Percentiles rank a stretch among this genome's conserved stretches.
phyloP scores from a whole-genome alignment of 768 basidiomycete genomes.

The Dendrothele bispora region DNA sequence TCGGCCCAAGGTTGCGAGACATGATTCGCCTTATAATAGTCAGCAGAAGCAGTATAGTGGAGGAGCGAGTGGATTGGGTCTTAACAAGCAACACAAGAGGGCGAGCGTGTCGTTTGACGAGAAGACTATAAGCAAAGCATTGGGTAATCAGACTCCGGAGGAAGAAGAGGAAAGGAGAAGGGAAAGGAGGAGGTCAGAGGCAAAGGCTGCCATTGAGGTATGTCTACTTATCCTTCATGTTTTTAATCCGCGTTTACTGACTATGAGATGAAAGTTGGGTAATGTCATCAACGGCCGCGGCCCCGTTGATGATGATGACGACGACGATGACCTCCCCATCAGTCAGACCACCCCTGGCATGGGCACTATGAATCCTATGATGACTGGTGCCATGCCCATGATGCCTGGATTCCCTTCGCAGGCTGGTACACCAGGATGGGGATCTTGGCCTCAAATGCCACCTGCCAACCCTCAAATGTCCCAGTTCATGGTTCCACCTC shows the following conservation, averaged over 20 bases:
- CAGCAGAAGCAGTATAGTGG: conserved; percentile 27
- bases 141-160: conserved; percentile 38
- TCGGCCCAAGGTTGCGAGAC: conserved; percentile 12
- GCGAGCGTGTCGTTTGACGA: conserved; percentile 74
- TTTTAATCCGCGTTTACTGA: conserved; percentile 10
- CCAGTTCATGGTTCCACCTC: conserved; percentile 44
- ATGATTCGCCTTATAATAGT: too few relatives aligned
- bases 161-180: conserved; percentile 58
- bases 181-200: conserved; percentile 77
- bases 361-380: conserved; percentile 46
- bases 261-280: conserved; percentile 68
- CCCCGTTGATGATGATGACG: conserved; percentile 56
- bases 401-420: conserved; percentile 10
- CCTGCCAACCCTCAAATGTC: conserved; percentile 33
- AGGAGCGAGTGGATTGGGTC: conserved; percentile 33
- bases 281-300: conserved; percentile 82
- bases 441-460: conserved; percentile 15
- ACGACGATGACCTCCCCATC: conserved; percentile 49
- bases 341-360: conserved; percentile 40
- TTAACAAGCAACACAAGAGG: conserved; percentile 46
- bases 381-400: conserved; percentile 30
- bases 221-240: conserved; percentile 20
- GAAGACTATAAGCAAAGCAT: conserved; percentile 20
- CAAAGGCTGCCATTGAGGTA: conserved; percentile 88
- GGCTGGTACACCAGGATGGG: conserved; percentile 16